phyloP scores from a whole-genome alignment of 2,329 filamentous ascomycete species.

The Pseudophaeomoniella oleicola region DNA sequence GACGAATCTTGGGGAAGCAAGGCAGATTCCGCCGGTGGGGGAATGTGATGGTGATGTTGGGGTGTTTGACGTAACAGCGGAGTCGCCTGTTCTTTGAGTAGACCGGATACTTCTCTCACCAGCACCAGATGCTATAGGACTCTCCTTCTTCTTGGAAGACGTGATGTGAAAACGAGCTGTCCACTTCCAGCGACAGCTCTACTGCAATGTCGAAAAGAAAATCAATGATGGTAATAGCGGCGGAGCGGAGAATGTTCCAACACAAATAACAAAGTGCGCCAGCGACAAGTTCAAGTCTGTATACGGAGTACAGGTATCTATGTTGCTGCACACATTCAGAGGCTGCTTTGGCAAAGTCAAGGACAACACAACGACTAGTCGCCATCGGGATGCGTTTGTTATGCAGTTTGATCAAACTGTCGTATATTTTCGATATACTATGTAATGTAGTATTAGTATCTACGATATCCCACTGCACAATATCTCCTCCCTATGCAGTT shows the following conservation, averaged over 20 bases:
- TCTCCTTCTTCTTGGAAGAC: constrained; percentile 35
- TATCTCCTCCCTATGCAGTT: too few species aligned
- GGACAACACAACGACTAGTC: too few species aligned
- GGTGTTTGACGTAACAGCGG: constrained; percentile 20
- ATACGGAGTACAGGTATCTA: too few species aligned
- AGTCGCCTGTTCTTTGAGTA: constrained; percentile 9
- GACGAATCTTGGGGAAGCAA: constrained; percentile 19
- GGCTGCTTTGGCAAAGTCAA: too few species aligned
- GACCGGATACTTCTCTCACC: constrained; percentile 19
- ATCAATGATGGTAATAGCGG: not conserved
- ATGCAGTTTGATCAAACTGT: too few species aligned
- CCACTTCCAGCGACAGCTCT: constrained; percentile 28
- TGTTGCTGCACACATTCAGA: too few species aligned
- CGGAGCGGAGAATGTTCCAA: not conserved
- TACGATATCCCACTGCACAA: too few species aligned
- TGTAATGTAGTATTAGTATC: too few species aligned
- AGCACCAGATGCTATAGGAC: constrained; percentile 28
- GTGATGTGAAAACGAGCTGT: constrained; percentile 33
- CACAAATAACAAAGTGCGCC: too few species aligned
- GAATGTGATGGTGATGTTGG: constrained; percentile 11
- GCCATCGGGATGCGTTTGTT: too few species aligned
- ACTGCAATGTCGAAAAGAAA: not conserved
- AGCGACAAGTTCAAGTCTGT: too few species aligned
- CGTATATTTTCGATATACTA: too few species aligned
- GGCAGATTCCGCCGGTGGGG: constrained; percentile 14